Percentiles rank a stretch among this genome's conserved stretches.
phyloP scores from a whole-genome alignment of 2,329 filamentous ascomycete genomes.

The Penicillium corylophilum region DNA sequence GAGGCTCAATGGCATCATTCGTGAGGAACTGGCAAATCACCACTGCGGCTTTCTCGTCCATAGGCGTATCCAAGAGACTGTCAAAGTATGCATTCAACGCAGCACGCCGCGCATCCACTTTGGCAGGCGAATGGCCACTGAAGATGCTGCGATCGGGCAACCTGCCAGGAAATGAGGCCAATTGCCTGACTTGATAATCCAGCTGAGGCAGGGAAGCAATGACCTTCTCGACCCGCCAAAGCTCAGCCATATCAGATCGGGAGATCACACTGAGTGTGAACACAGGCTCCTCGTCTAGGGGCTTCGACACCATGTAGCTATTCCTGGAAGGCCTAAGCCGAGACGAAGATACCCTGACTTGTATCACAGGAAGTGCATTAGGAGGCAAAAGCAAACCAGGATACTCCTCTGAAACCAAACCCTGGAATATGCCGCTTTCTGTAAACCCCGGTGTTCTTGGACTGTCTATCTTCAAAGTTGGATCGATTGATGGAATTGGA shows the following conservation, averaged over 20 bases:
- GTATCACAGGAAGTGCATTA: conserved; percentile 81
- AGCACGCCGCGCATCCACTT: conserved; percentile 79
- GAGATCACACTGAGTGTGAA: conserved; percentile 87
- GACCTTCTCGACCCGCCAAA: conserved; percentile 96
- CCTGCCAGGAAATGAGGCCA: conserved; percentile 68
- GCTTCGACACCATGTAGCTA: conserved; percentile 76
- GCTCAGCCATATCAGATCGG: conserved; percentile 62
- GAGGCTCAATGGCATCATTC: conserved; percentile 58
- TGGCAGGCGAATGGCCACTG: conserved; percentile 87
- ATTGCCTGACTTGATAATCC: conserved; percentile 76
- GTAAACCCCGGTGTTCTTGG: conserved; percentile 28
- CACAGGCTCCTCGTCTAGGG: conserved; percentile 86
- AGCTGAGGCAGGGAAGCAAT: conserved; percentile 75
- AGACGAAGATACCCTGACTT: conserved; percentile 86
- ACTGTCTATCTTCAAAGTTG: conserved; percentile 36
- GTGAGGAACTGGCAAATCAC: conserved; percentile 86
- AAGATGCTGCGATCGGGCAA: conserved; percentile 85
- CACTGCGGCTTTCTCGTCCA: conserved; percentile 73
- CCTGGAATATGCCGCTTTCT: conserved; percentile 64
- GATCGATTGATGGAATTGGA: conserved; percentile 39
- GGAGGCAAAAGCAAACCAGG: conserved; percentile 82
- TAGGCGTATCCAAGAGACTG: conserved; percentile 74
- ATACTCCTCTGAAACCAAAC: conserved; percentile 80
- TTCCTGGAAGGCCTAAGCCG: conserved; percentile 89
- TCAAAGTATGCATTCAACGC: conserved; percentile 86